These are phyloP conservation scores for Dalbergia cultrata DNA, from an alignment of 306 rosid genomes.

Conservation along the genomic window DNA sequence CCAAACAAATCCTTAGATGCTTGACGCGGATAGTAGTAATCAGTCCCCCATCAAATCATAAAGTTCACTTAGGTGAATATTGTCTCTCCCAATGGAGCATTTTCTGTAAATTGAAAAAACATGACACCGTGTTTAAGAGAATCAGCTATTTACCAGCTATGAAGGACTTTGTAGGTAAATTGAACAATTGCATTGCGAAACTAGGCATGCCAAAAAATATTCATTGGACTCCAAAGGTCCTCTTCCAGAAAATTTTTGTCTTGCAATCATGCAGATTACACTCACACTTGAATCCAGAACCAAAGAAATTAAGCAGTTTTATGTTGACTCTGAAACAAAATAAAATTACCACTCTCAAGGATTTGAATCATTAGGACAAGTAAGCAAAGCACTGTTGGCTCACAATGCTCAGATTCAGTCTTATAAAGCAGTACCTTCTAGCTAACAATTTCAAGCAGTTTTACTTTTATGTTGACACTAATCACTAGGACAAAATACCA, in stretches of 20 bases:
- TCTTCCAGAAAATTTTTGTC: neutral
- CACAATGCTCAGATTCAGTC: neutral
- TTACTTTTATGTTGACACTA: conserved; percentile 2
- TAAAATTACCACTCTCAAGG: neutral
- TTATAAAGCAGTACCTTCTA: neutral
- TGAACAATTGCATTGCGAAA: neutral
- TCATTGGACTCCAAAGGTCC: neutral
- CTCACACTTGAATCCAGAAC: neutral
- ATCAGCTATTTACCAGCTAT: no score
- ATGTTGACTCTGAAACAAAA: neutral
- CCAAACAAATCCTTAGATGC: no score
- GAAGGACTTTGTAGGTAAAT: no score
- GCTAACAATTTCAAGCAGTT: neutral
- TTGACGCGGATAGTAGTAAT: no score
- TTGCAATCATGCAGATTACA: neutral
- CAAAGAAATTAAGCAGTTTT: conserved; percentile 15
- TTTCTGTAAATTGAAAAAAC: no score
- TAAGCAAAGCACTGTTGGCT: no score
- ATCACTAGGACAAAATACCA: conserved; percentile 1
- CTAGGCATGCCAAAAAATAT: neutral
- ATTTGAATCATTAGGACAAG: neutral
- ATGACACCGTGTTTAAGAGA: no score
- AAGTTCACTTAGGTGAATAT: no score
- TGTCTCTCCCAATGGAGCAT: no score
- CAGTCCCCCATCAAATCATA: no score